Evolutionary conservation across 495 filamentous ascomycete species (phyloP), one percentile per base, ranked within the genome.

Genomic region (Tuber brumale): DNA sequence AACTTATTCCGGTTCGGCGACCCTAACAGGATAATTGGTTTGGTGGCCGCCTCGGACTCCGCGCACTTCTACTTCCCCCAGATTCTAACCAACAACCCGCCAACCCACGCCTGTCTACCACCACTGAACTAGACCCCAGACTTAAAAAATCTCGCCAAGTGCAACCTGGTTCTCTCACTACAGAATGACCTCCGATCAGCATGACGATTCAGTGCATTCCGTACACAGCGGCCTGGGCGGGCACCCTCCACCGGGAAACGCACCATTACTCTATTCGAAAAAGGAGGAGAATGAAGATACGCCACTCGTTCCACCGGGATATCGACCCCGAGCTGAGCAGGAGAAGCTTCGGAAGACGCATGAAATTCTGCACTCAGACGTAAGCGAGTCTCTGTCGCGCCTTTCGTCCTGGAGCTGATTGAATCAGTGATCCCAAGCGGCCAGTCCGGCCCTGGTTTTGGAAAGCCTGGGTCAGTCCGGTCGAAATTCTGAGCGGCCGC

Each of bases 331-430:
- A 27, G 69, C 71, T 42, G 72, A 76, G 18, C 57, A 44, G 75
- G 78, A 80, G 44, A 80, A 76, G 43, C 42, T 46, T 42, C 74
- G 70, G 48, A 35, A 73, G 14, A 80, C 79, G 14, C 88, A 92
- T 18, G 89, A 88, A 72, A 88, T 93, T 39, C 84, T 92, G 46
- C 87, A 91, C 79, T 92, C 91, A 70, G 91, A 93, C 84, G 90
- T 90, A 81, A 70, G 84, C 77, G 31, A 42, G 66, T 72, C 19
- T 10, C n/a, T 42, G n/a, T 27, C 14, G 14, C 44, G 21, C 44
- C 70, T 71, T 31, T 74, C 72, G 19, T 18, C 41, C 71, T 5
- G 74, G 76, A 69, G 71, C 77, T 76, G 42, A 75, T 73, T 48
- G 76, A 75, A 57, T 48, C n/a, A n/a, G n/a, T n/a, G n/a, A n/a